These are phyloP conservation scores for Gymnopilus junonius DNA, from an alignment of 768 basidiomycete genomes.

Conservation along the genomic window DNA sequence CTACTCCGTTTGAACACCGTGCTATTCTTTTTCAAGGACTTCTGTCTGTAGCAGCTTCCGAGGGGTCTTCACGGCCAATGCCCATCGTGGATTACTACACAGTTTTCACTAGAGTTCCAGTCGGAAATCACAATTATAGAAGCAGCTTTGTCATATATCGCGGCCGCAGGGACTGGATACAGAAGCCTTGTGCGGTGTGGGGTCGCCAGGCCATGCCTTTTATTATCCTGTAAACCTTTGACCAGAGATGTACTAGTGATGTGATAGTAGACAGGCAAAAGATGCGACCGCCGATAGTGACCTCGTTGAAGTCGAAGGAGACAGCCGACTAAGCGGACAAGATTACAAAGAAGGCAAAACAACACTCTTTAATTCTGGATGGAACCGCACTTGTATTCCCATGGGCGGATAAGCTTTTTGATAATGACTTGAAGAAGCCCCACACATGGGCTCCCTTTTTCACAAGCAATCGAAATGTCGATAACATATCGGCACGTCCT, in stretches of 20 bases:
- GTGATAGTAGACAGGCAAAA: not conserved
- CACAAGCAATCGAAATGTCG: not conserved
- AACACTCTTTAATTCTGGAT: not conserved
- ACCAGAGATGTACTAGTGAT: not conserved
- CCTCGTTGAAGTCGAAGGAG: not conserved
- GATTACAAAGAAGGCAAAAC: not conserved
- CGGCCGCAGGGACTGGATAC: not conserved
- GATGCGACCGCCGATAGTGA: too few relatives aligned
- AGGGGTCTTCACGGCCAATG: not conserved
- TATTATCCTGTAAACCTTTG: not conserved
- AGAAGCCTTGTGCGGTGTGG: not conserved
- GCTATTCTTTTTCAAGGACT: not conserved
- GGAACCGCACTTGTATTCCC: not conserved
- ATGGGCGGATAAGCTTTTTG: not conserved
- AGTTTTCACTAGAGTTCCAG: constrained; percentile 5
- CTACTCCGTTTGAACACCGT: constrained; percentile 5
- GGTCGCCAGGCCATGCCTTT: not conserved
- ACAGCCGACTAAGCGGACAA: not conserved
- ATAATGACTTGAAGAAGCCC: not conserved
- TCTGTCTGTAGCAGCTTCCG: not conserved
- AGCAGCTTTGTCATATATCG: not conserved
- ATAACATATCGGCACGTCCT: not conserved
- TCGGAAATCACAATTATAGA: not conserved
- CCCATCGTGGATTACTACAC: not conserved
- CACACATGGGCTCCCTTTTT: not conserved